Base-by-base conservation (phyloP, 805 yeast genomes). In the Zygoascus bituminiphila region DNA sequence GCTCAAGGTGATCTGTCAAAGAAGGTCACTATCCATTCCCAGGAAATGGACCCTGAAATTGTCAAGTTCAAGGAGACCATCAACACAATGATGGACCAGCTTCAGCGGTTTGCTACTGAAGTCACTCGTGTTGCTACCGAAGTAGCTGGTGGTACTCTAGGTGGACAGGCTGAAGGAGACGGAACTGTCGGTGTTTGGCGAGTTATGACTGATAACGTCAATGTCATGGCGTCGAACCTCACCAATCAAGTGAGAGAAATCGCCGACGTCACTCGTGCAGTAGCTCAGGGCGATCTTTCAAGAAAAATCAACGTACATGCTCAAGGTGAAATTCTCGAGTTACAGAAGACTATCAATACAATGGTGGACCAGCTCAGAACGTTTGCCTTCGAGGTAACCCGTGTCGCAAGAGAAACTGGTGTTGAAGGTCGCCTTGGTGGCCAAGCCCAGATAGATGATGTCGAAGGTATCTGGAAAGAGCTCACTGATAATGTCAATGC, bases 141-240 rank as follows among this genome's bases (percentile, higher is more conserved):
- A 57, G 95, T 87, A 19, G 91, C 95, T 25, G 84, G 85, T 58
- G 96, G 96, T 56, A 85, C 85, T 54, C 72, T 87, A 37, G 95
- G 95, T 56, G 95, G 95, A 35, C 93, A 84, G 61, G 94, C 91
- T 37, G 84, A 82, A 53, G 82, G 81, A 53, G 82, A 80, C 46
- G 91, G 89, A n/a, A 79, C 89, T 0, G 86, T 81, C 7, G 96
- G 95, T 45, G 84, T 85, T 43, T 86, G 95, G 95, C 79, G 84
- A 58, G 88, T 83, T 59, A 72, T 87, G 38, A 82, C 94, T 5
- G 94, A 86, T 63, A 86, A 86, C 57, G 88, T 86, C 56, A 87
- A 86, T 62, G 88, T 91, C 33, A 86, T 86, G 95, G 95, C 95
- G 29, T 72, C 83, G 46, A 86, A 87, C 64, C 74, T 86, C 58